Conservation (phyloP, 306 rosid species). For the Cucurbita ficifolia region DNA sequence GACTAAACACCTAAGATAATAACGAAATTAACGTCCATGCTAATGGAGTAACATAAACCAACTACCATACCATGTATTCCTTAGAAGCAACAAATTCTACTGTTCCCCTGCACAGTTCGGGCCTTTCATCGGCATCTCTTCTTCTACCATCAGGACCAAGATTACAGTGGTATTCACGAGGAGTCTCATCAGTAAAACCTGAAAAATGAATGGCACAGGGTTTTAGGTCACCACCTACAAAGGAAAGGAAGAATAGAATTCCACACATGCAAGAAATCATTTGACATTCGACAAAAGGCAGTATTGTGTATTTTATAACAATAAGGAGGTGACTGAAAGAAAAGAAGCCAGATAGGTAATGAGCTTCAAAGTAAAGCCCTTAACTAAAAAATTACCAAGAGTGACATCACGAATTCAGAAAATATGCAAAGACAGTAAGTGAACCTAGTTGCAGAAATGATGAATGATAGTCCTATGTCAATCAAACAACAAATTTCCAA, state of each 20-base stretch:
- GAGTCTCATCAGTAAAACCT: slow-evolving; percentile 98
- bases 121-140: slow-evolving; percentile 94
- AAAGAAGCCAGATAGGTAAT: background rate
- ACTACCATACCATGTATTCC: slow-evolving; percentile 98
- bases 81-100: slow-evolving; percentile 94
- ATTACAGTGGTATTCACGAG: slow-evolving; percentile 96
- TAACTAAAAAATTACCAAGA: background rate
- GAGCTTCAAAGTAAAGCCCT: background rate
- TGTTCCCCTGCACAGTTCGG: slow-evolving; percentile 91
- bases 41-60: slow-evolving; percentile 1
- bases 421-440: background rate
- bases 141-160: slow-evolving; percentile 98
- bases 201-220: slow-evolving; percentile 13
- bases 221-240: background rate
- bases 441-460: background rate
- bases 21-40: background rate
- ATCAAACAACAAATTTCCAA: background rate
- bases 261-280: background rate
- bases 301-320: background rate
- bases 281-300: background rate
- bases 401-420: background rate
- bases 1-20: background rate
- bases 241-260: slow-evolving; percentile 1
- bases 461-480: background rate
- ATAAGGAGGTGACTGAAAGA: background rate